phyloP scores from a whole-genome alignment of 1,139 yeast genomes.

The Eremothecium sinecaudum region DNA sequence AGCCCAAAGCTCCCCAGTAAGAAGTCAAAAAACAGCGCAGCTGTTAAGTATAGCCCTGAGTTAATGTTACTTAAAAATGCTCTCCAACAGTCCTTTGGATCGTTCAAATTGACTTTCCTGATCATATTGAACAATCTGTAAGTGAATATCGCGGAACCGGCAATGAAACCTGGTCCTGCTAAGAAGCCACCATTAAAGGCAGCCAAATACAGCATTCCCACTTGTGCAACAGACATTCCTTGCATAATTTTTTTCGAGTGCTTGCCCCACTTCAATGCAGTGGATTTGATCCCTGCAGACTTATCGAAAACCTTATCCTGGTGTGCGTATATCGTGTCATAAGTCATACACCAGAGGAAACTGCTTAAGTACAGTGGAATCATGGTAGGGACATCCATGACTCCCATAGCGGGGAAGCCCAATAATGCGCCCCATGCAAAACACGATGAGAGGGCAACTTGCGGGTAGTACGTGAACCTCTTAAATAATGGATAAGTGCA shows the following conservation, averaged over 20 bases:
- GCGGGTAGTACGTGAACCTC: constrained; percentile 92
- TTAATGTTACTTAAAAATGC: constrained; percentile 67
- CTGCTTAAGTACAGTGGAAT: constrained; percentile 68
- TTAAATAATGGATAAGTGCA: constrained; percentile 88
- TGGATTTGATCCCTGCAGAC: constrained; percentile 84
- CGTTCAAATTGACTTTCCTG: constrained; percentile 60
- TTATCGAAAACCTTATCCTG: constrained; percentile 88
- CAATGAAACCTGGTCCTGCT: constrained; percentile 67
- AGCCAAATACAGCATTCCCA: constrained; percentile 53
- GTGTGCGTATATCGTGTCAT: constrained; percentile 95
- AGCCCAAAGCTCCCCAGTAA: constrained; percentile 34
- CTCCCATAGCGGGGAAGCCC: constrained; percentile 95
- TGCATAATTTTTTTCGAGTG: constrained; percentile 61
- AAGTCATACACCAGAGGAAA: constrained; percentile 87
- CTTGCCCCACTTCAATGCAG: constrained; percentile 89
- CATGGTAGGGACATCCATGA: constrained; percentile 66
- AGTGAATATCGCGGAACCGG: constrained; percentile 59
- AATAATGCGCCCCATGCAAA: constrained; percentile 93
- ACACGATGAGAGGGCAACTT: constrained; percentile 67
- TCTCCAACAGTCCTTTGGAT: constrained; percentile 74
- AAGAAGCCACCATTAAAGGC: constrained; percentile 69
- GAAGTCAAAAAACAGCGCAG: constrained; percentile 72
- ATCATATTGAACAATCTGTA: constrained; percentile 61
- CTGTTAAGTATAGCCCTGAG: constrained; percentile 71
- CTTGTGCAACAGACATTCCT: constrained; percentile 57